Conservation (phyloP, 495 filamentous ascomycete genomes). For the Elaphomyces granulatus region DNA sequence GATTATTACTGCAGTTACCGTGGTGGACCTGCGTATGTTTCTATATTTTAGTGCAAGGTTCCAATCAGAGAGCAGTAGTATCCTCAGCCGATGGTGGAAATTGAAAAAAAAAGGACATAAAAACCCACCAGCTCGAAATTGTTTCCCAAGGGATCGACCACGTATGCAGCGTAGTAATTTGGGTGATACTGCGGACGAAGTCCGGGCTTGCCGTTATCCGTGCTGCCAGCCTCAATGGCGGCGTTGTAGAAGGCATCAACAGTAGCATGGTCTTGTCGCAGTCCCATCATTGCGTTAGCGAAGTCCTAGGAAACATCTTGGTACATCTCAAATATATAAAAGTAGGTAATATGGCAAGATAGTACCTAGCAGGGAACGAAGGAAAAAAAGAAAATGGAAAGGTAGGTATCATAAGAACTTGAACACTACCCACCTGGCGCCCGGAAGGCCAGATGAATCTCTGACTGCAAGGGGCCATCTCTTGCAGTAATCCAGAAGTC, state of each 20-base stretch:
- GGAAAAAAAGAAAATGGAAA: no score
- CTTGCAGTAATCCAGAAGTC: constrained; percentile 26
- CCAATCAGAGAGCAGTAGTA: no score
- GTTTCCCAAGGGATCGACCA: constrained; percentile 37
- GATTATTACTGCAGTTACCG: no score
- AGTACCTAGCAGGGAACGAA: constrained; percentile 9
- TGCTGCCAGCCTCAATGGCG: constrained; percentile 31
- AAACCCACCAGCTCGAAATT: constrained; percentile 34
- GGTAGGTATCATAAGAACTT: no score
- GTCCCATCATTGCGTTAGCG: not conserved
- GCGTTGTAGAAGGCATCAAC: constrained; percentile 28
- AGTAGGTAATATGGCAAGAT: no score
- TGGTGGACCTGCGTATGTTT: no score
- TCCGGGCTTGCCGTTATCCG: constrained; percentile 33
- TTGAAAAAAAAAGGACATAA: not conserved
- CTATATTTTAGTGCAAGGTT: no score
- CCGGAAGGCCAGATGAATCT: constrained; percentile 12
- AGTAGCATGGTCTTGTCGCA: constrained; percentile 16
- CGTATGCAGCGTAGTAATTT: constrained; percentile 36
- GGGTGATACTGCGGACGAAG: constrained; percentile 23
- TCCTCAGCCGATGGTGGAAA: not conserved
- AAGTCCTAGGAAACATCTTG: not conserved
- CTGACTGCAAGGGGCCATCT: constrained; percentile 2
- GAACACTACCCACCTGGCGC: no score
- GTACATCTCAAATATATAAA: not conserved